These are phyloP conservation scores for Plasmodium yoelii DNA, from an alignment of 169 alveolate genomes.

Conservation along the genomic window DNA sequence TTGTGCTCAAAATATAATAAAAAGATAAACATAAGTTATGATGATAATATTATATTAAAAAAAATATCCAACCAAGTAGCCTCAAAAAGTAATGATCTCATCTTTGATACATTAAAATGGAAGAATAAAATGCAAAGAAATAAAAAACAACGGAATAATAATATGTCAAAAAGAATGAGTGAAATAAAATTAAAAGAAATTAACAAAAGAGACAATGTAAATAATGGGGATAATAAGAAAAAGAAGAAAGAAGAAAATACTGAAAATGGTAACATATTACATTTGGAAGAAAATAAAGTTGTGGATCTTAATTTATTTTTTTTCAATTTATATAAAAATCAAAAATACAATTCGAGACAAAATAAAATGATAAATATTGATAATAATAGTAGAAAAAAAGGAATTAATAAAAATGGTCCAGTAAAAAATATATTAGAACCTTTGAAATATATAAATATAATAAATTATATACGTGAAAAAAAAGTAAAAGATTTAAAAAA, in stretches of 20 bases:
- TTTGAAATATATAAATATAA: no score
- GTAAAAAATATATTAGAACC: background rate
- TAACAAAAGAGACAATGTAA: no score
- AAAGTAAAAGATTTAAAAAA: slow-evolving; percentile 11
- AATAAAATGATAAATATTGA: slow-evolving; percentile 2
- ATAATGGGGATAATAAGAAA: no score
- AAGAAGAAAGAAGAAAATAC: background rate
- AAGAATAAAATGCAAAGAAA: background rate
- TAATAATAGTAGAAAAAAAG: background rate
- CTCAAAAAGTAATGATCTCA: background rate
- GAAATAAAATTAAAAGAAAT: background rate
- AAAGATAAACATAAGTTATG: slow-evolving; percentile 10
- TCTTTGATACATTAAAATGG: slow-evolving; percentile 4
- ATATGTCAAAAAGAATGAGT: background rate
- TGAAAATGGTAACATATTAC: background rate
- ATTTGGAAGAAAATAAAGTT: background rate
- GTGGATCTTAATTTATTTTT: slow-evolving; percentile 21
- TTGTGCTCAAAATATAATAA: slow-evolving; percentile 16
- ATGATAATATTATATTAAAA: slow-evolving; percentile 53
- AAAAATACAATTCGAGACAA: background rate
- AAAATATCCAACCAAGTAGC: background rate
- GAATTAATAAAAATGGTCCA: background rate
- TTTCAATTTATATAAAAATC: background rate
- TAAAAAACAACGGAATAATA: background rate
- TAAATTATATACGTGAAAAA: slow-evolving; percentile 18